Evolutionary conservation across 768 basidiomycete genomes (phyloP).

Genomic region (Phylloporus scabripes): DNA sequence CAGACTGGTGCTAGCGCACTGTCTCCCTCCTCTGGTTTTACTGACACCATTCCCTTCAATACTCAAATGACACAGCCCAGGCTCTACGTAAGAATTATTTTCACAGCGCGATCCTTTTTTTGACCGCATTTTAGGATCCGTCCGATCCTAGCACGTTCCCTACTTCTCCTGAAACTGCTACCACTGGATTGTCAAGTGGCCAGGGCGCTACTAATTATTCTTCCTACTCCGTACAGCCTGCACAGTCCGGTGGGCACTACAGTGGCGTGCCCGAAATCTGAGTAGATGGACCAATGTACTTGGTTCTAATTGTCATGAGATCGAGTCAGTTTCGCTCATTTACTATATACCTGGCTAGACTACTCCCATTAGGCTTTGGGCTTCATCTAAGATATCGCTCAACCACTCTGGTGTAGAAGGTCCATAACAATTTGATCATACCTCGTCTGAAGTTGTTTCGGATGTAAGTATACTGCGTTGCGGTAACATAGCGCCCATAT

Average conservation of each 20-base stretch:
- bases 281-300: background rate
- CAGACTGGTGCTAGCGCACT: background rate
- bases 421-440: background rate
- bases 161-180: constrained; percentile 14
- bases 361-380: background rate
- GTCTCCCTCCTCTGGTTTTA: constrained; percentile 5
- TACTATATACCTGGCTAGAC: background rate
- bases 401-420: background rate
- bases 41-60: constrained; percentile 10
- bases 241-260: constrained; percentile 18
- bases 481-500: too few species aligned
- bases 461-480: too few species aligned
- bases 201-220: constrained; percentile 13
- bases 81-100: constrained; percentile 25
- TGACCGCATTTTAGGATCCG: constrained; percentile 26
- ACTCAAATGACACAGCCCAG: constrained; percentile 20
- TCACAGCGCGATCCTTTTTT: background rate
- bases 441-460: too few species aligned
- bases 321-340: background rate
- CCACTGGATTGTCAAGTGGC: constrained; percentile 2
- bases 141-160: constrained; percentile 37
- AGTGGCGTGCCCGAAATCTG: constrained; percentile 25
- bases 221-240: constrained; percentile 3
- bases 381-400: background rate
- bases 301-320: background rate